Evolutionary conservation across 1,284 basidiomycete species (phyloP).

Genomic region (Trichosporon coremiiforme): DNA sequence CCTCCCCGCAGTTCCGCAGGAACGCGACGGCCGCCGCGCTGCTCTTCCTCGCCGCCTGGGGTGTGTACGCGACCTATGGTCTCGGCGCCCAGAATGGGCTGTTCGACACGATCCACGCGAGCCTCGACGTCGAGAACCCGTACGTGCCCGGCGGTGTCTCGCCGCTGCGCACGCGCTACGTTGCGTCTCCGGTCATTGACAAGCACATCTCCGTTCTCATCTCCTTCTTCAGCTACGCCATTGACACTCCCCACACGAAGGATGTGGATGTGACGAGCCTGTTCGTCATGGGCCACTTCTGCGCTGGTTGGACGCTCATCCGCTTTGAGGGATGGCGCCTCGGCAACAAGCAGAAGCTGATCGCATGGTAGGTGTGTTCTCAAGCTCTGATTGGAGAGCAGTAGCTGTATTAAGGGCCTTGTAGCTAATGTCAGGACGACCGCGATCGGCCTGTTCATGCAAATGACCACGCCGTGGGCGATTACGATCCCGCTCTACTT

Average conservation of each 20-base stretch:
- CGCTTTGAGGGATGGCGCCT: constrained; percentile 12
- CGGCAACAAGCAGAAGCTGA: not conserved
- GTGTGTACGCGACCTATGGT: not conserved
- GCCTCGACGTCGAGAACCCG: not conserved
- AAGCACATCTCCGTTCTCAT: not conserved
- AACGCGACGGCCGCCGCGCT: not conserved
- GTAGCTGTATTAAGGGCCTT: not conserved
- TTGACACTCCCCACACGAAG: not conserved
- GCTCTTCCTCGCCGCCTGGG: not conserved
- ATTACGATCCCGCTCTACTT: not conserved
- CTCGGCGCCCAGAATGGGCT: not conserved
- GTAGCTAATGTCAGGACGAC: constrained; percentile 3
- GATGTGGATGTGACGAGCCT: not conserved
- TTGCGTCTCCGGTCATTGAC: not conserved
- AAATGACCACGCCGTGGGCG: constrained; percentile 3
- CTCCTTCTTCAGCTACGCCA: constrained; percentile 4
- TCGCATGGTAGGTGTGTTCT: not conserved
- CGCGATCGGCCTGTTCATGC: constrained; percentile 7
- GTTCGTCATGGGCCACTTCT: not conserved
- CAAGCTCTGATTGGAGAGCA: not conserved
- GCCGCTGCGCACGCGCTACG: constrained; percentile 12
- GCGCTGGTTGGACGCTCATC: not conserved
- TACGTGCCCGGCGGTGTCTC: constrained; percentile 12
- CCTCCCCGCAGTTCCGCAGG: not conserved
- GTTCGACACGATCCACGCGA: not conserved